Evolutionary conservation across 331 rosid genomes (phyloP).

Genomic region (Stylosanthes scabra): DNA sequence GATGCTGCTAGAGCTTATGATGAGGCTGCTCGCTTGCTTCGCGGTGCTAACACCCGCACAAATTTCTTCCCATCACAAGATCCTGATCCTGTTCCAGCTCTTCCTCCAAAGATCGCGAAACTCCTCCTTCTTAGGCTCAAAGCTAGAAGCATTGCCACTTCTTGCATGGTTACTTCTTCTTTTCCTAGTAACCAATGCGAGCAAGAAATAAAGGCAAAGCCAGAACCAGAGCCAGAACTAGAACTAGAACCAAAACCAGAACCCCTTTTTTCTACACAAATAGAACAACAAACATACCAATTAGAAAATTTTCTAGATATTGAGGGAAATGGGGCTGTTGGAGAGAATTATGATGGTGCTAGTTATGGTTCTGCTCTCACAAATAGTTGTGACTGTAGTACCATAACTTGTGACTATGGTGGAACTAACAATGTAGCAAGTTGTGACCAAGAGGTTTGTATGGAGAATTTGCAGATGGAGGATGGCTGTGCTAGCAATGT

Average conservation of each 20-base stretch:
- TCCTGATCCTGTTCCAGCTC: constrained; percentile 38
- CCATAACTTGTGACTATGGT: constrained; percentile 15
- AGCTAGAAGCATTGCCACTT: constrained; percentile 45
- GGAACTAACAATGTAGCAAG: constrained; percentile 32
- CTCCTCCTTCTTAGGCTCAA: constrained; percentile 56
- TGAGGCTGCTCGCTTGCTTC: constrained; percentile 62
- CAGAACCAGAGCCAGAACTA: background rate
- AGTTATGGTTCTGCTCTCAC: constrained; percentile 28
- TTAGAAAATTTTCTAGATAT: constrained; percentile 23
- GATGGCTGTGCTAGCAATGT: constrained; percentile 31
- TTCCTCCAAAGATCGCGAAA: constrained; percentile 58
- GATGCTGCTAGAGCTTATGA: constrained; percentile 64
- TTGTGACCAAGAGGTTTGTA: constrained; percentile 32
- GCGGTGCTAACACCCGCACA: constrained; percentile 54
- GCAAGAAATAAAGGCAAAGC: constrained; percentile 16
- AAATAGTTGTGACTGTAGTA: constrained; percentile 24
- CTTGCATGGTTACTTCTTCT: constrained; percentile 14
- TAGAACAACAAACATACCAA: constrained; percentile 16
- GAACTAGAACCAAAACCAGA: background rate
- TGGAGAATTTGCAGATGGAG: constrained; percentile 10
- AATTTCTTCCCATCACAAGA: constrained; percentile 45
- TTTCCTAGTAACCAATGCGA: constrained; percentile 34
- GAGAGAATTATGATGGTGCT: constrained; percentile 22
- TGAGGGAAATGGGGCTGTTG: constrained; percentile 24
- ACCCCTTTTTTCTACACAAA: constrained; percentile 22